A percentile compares a stretch with the other conserved stretches of the same genome.
phyloP scores from a whole-genome alignment of 192 early-diverging fungal species.

The Linnemannia exigua region DNA sequence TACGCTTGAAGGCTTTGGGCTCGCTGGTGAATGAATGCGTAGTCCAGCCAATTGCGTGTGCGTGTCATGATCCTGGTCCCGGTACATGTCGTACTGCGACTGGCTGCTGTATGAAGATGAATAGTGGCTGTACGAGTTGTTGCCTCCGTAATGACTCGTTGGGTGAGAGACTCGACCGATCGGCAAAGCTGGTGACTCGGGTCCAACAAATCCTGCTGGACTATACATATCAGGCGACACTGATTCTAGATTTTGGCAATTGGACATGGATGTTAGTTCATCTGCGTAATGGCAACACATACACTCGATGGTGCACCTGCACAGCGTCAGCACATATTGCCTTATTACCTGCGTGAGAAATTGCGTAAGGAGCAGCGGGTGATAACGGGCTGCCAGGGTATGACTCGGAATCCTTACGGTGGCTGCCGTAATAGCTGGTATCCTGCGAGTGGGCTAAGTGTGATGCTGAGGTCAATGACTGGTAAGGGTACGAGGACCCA shows the following conservation, averaged over 20 bases:
- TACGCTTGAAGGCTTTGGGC: constrained; percentile 27
- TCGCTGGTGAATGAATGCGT: constrained; percentile 48
- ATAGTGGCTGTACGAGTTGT: constrained; percentile 25
- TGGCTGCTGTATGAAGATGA: constrained; percentile 14
- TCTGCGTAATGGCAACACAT: not conserved
- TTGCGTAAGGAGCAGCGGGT: constrained; percentile 16
- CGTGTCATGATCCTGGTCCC: constrained; percentile 53
- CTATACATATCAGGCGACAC: constrained; percentile 52
- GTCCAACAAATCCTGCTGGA: constrained; percentile 38
- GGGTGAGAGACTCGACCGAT: constrained; percentile 24
- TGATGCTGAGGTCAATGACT: constrained; percentile 43
- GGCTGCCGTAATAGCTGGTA: constrained; percentile 25
- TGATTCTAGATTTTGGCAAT: constrained; percentile 12
- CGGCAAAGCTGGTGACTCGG: constrained; percentile 13
- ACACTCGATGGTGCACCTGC: no score
- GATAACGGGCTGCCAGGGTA: constrained; percentile 50
- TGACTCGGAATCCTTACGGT: constrained; percentile 38
- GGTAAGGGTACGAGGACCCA: constrained; percentile 47
- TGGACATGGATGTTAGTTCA: not conserved
- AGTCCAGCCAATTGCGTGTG: constrained; percentile 37
- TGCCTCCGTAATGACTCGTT: constrained; percentile 18
- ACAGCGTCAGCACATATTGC: not conserved
- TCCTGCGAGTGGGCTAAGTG: constrained; percentile 44
- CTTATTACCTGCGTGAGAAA: constrained; percentile 16
- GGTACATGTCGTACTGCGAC: constrained; percentile 22